Evolutionary conservation across 1,284 basidiomycete species (phyloP).

Genomic region (Cutaneotrichosporon spelunceum): DNA sequence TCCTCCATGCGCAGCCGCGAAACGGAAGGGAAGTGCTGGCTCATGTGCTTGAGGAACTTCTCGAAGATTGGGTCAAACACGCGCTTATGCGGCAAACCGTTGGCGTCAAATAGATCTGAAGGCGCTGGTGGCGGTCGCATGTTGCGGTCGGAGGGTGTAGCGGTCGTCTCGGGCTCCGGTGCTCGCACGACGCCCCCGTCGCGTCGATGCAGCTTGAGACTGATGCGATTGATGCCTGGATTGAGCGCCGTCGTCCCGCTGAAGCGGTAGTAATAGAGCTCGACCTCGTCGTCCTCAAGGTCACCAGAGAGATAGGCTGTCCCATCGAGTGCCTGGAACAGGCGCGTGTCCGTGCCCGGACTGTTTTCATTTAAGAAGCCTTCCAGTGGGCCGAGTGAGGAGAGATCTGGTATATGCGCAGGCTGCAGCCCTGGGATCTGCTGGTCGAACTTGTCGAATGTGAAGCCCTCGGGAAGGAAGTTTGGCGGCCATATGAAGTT

Average conservation of each 20-base stretch:
- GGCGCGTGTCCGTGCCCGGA: slow-evolving; percentile 32
- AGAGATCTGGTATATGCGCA: neutral
- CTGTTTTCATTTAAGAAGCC: slow-evolving; percentile 21
- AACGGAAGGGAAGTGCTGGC: slow-evolving; percentile 52
- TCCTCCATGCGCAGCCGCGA: slow-evolving; percentile 48
- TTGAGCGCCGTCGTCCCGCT: slow-evolving; percentile 49
- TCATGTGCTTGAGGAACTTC: slow-evolving; percentile 48
- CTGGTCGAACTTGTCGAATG: slow-evolving; percentile 9
- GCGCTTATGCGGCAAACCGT: slow-evolving; percentile 48
- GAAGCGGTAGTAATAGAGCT: slow-evolving; percentile 53
- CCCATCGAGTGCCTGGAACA: slow-evolving; percentile 50
- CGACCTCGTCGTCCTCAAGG: slow-evolving; percentile 48
- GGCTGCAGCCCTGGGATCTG: neutral
- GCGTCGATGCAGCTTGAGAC: slow-evolving; percentile 49
- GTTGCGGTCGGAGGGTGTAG: slow-evolving; percentile 12
- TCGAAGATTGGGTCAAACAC: slow-evolving; percentile 49
- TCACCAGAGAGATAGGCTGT: slow-evolving; percentile 53
- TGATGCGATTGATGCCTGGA: slow-evolving; percentile 54
- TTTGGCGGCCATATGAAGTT: slow-evolving; percentile 14
- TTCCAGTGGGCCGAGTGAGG: neutral
- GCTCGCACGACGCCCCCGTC: neutral
- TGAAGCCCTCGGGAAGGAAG: slow-evolving; percentile 12
- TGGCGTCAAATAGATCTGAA: slow-evolving; percentile 44
- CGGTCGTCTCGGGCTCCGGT: slow-evolving; percentile 27
- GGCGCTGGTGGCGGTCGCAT: slow-evolving; percentile 22